Base-by-base conservation (phyloP, 495 filamentous ascomycete species). In the Podospora tetraspora region DNA sequence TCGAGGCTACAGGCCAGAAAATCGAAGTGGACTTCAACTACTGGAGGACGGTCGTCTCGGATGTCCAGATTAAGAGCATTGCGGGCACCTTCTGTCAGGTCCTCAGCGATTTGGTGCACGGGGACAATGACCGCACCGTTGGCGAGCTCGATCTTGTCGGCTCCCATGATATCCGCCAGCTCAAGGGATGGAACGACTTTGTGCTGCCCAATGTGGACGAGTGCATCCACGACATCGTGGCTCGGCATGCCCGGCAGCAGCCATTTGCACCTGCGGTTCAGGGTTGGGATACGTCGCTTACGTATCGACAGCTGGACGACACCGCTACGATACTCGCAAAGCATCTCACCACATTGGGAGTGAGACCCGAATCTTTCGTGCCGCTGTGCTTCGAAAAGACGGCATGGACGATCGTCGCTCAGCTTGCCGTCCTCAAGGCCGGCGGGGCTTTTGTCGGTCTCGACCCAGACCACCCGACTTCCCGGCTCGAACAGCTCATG, bases 331-430 rank as follows among this genome's bases (percentile, higher is more conserved):
- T 64, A 16, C 63, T 89, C 8, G 84, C 85, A 1, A 73, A 63
- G 19, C 75, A 81, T 57, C 71, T 87, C 16, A 74, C 78, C 32
- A 66, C 43, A 0, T 72, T 75, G 5, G 59, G 66, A 9, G 82
- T 89, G 34, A 77, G 80, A 86, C 81, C 81, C 1, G 86, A 86
- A 29, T 77, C 73, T 0, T 66, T 87, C 2, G 83, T 89, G 2
- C 85, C 86, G 5, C 71, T 90, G 0, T 86, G 82, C 67, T 78
- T 88, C 32, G 82, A 85, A 57, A 90, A 89, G 63, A 86, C 85
- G 7, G 76, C 81, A 19, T 87, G 80, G 79, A 82, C 83, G 5
- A 72, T 87, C 29, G 80, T 89, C 9, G 78, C 85, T 1, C 81
- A 85, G 72, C 60, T 89, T 10, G 86, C 84, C 1, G 79, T 90